Conservation (phyloP, 1,284 basidiomycete species). For the Trametes sp. region DNA sequence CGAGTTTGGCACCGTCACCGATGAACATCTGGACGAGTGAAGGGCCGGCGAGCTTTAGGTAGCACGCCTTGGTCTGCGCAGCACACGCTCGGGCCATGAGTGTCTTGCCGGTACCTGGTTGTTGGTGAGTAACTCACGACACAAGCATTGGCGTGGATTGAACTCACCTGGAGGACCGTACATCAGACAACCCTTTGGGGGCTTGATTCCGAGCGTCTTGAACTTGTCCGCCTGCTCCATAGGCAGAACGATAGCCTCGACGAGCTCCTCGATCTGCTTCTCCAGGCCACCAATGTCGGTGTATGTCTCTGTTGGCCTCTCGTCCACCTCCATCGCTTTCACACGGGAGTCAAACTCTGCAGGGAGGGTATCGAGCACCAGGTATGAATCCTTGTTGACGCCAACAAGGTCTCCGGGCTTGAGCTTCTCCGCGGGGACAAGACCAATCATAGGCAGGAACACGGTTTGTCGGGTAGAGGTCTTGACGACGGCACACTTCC, state of each 20-base stretch:
- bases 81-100: slow-evolving; percentile 81
- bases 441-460: slow-evolving; percentile 97
- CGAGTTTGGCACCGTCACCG: slow-evolving; percentile 83
- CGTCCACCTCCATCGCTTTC: slow-evolving; percentile 94
- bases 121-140: not conserved
- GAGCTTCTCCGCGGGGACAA: slow-evolving; percentile 92
- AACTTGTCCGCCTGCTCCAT: slow-evolving; percentile 88
- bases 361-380: slow-evolving; percentile 90
- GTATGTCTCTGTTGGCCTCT: slow-evolving; percentile 81
- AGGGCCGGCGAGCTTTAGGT: slow-evolving; percentile 81
- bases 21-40: slow-evolving; percentile 88
- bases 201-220: slow-evolving; percentile 82
- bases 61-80: slow-evolving; percentile 84
- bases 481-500: slow-evolving; percentile 99
- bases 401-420: slow-evolving; percentile 95
- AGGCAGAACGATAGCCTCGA: slow-evolving; percentile 82
- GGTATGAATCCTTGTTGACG: slow-evolving; percentile 99
- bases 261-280: slow-evolving; percentile 85
- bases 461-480: slow-evolving; percentile 98
- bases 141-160: too few species aligned
- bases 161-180: slow-evolving; percentile 77
- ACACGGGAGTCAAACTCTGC: slow-evolving; percentile 82
- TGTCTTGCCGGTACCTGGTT: slow-evolving; percentile 78
- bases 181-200: slow-evolving; percentile 83
- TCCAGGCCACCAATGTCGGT: slow-evolving; percentile 84